Evolutionary conservation across 2,329 filamentous ascomycete species (phyloP).

Genomic region (Ceratocystis destructans): DNA sequence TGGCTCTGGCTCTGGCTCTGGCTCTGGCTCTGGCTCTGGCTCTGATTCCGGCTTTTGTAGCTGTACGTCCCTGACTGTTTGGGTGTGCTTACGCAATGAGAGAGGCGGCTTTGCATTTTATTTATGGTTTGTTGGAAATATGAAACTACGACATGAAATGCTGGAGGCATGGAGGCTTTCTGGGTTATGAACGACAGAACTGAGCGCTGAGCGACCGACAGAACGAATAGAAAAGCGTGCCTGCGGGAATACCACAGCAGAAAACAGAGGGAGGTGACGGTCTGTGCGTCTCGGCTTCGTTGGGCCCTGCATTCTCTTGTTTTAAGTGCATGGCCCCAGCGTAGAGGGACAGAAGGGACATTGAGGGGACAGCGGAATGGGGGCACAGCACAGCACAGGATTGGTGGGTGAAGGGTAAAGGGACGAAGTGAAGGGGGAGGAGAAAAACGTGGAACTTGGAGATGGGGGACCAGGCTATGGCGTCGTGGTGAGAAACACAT

Average conservation of each 20-base stretch:
- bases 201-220: too few relatives aligned
- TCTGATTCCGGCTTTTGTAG: background rate
- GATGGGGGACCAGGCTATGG: background rate
- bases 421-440: background rate
- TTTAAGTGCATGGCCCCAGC: conserved; percentile 13
- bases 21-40: background rate
- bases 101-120: too few relatives aligned
- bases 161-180: too few relatives aligned
- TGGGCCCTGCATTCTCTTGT: conserved; percentile 5
- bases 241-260: too few relatives aligned
- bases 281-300: background rate
- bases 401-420: background rate
- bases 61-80: background rate
- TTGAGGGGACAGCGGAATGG: background rate
- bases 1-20: background rate
- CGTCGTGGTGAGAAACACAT: background rate
- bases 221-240: too few relatives aligned
- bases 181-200: too few relatives aligned
- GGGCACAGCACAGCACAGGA: background rate
- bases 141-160: too few relatives aligned
- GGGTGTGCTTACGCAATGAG: background rate
- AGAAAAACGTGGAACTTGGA: background rate
- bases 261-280: background rate
- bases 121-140: too few relatives aligned
- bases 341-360: background rate